Evolutionary conservation across 1,139 yeast species (phyloP), one percentile per base, ranked within the genome.

Genomic region (Citeromyces hawaiiensis): DNA sequence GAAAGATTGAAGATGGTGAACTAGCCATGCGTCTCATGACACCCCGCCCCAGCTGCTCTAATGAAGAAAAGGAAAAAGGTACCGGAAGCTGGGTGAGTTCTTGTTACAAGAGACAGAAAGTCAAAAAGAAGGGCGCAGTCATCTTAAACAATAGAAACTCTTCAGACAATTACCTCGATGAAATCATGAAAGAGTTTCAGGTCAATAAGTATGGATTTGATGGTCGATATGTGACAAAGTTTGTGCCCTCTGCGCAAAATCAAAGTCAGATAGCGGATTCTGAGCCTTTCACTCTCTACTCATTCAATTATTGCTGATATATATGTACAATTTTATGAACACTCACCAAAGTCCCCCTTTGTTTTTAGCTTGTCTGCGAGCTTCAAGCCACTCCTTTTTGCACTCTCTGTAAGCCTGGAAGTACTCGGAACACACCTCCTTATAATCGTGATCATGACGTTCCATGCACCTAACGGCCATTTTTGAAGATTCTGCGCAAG

Each of bases 401-500:
- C 98, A 91, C 53, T 91, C 97, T 45, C 87, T 69, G 54, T 88
- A 91, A 0, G 96, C 96, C 49, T 81, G 87, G 55, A 88, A 91
- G 53, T 85, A 88, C 46, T 83, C 94, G 46, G 70, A 73, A 56
- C 98, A 91, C 44, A 74, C 74, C 21, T 73, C 70, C 47, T 79
- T 73, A 45, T 56, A 57, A 45, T 72, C 77, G 31, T 53, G 56
- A 47, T 85, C 91, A 51, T 80, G 88, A 52, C 82, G 73, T 45
- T 76, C 85, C 54, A 91, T 64, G 51, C 98, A 91, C 47, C 72
- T 74, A 50, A 87, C 64, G 30, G 95, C 83, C 70, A 94, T 91
- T 55, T 77, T 80, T 17, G 96, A 70, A 36, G 94, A 81, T 53
- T 86, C 88, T 42, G 80, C 83, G 58, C 98, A 91, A 1, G 98